Base-by-base conservation (phyloP, 2,329 filamentous ascomycete species). In the Colletotrichum simmondsii region DNA sequence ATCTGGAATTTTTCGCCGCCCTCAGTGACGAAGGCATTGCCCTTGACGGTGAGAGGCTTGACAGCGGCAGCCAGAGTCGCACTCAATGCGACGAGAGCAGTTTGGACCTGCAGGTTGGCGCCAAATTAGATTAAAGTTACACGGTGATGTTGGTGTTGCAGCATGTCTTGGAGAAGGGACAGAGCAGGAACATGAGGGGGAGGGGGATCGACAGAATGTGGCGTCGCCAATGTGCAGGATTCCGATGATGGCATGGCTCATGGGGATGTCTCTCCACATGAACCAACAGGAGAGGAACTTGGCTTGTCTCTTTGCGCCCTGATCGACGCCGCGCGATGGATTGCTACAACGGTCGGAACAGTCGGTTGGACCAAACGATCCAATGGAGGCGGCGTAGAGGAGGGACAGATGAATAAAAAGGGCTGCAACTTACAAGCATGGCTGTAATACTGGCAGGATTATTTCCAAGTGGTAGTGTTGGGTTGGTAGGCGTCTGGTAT, bases 1-100 rank as follows among this genome's bases (percentile, higher is more conserved):
- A 93, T 86, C 83, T 92, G 89, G 82, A 92, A 92, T 74, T 87
- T 87, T 77, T 90, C 85, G 73, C 89, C 89, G 26, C 86, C 89
- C 54, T 88, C 83, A 81, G 92, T 90, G 80, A 92, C 85, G 72
- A 93, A 91, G 78, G 90, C 84, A 72, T 85, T 85, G 75, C 89
- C 90, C 71, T 88, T 78, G 74, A 92, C 85, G 72, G 87, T 85
- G 64, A 93, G 86, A 11, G 89, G 81, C 72, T 85, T 86, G 64
- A 93, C 89, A 65, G 91, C 91, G 65, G 85, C 83, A 63, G 86
- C 88, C 53, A 87, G 80, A 74, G 86, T 84, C 73, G 88, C 88
- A 80, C 85, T 85, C 64, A 90, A 81, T 76, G 87, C 87, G 80
- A 88, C 79, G 77, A 90, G 85, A 64, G 84, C 83, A 59, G 85